Conservation (phyloP, 1,284 basidiomycete species). For the Apiotrichum sp. region DNA sequence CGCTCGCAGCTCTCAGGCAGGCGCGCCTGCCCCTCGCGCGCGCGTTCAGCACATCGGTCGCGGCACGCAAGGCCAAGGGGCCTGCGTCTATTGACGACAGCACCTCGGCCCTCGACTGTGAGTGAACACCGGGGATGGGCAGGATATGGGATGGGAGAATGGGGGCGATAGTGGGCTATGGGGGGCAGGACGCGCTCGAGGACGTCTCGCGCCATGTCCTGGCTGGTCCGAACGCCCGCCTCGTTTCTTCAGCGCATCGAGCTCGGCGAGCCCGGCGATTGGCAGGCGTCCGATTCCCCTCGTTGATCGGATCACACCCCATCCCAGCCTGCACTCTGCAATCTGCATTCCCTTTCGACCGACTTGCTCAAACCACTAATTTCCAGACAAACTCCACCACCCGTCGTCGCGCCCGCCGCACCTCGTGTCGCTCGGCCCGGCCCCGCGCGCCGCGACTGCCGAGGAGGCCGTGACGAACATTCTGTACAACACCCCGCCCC, state of each 20-base stretch:
- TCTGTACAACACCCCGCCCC: slow-evolving; percentile 90
- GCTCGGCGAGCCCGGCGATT: too few species aligned
- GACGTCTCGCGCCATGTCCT: too few species aligned
- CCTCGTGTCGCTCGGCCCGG: slow-evolving; percentile 20
- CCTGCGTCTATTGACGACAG: slow-evolving; percentile 70
- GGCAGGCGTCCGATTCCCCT: too few species aligned
- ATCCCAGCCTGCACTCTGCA: too few species aligned
- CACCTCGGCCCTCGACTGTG: slow-evolving; percentile 92
- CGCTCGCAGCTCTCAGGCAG: slow-evolving; percentile 11
- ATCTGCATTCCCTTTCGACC: too few species aligned
- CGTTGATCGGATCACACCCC: too few species aligned
- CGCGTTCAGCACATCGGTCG: slow-evolving; percentile 16
- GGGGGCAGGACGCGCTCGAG: too few species aligned
- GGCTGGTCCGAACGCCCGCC: too few species aligned
- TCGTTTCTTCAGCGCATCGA: too few species aligned
- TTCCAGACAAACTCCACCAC: slow-evolving; percentile 45
- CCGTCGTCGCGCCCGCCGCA: slow-evolving; percentile 38
- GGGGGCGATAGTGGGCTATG: too few species aligned
- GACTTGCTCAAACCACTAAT: neutral
- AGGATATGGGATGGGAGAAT: too few species aligned
- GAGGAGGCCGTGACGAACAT: slow-evolving; percentile 95
- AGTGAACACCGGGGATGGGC: slow-evolving; percentile 47
- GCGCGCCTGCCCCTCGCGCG: slow-evolving; percentile 6
- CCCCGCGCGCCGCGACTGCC: slow-evolving; percentile 54
- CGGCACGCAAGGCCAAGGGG: slow-evolving; percentile 1